Evolutionary conservation across 2,329 filamentous ascomycete genomes (phyloP).

Genomic region (Leptographium flavum): DNA sequence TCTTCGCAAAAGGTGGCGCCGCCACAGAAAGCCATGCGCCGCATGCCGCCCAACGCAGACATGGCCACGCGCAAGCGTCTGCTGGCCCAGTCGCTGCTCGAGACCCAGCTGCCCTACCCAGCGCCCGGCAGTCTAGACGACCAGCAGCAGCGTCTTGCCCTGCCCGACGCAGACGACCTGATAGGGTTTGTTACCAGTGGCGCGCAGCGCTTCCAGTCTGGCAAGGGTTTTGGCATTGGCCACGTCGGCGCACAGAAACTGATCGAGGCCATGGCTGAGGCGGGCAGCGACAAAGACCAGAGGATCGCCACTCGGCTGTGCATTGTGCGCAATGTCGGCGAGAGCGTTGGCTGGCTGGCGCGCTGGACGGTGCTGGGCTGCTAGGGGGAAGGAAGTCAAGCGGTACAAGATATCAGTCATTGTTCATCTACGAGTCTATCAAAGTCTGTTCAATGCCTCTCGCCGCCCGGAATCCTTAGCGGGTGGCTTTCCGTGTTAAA

Average conservation of each 20-base stretch:
- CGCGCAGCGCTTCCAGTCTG: slow-evolving; percentile 65
- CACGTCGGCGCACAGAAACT: slow-evolving; percentile 42
- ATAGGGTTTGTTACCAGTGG: slow-evolving; percentile 86
- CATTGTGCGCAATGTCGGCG: slow-evolving; percentile 69
- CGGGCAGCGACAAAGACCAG: not conserved
- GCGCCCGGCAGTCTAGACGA: slow-evolving; percentile 20
- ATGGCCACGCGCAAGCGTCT: slow-evolving; percentile 27
- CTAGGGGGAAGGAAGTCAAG: not conserved
- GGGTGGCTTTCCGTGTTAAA: slow-evolving; percentile 37
- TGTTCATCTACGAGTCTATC: no score
- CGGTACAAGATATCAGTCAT: not conserved
- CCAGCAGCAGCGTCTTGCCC: slow-evolving; percentile 38
- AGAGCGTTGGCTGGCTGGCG: slow-evolving; percentile 64
- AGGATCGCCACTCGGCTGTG: slow-evolving; percentile 38
- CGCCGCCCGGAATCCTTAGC: slow-evolving; percentile 3
- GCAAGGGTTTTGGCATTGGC: slow-evolving; percentile 62
- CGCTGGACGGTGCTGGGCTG: slow-evolving; percentile 10
- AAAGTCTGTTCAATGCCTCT: not conserved
- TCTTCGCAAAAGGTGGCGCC: not conserved
- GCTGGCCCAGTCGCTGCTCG: slow-evolving; percentile 33
- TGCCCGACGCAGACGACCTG: slow-evolving; percentile 63
- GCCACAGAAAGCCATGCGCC: slow-evolving; percentile 4
- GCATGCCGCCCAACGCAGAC: slow-evolving; percentile 15
- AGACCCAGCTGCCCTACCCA: slow-evolving; percentile 21
- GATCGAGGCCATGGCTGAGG: slow-evolving; percentile 20